Evolutionary conservation across 805 yeast species (phyloP).

Genomic region (Candida yuanshanica): DNA sequence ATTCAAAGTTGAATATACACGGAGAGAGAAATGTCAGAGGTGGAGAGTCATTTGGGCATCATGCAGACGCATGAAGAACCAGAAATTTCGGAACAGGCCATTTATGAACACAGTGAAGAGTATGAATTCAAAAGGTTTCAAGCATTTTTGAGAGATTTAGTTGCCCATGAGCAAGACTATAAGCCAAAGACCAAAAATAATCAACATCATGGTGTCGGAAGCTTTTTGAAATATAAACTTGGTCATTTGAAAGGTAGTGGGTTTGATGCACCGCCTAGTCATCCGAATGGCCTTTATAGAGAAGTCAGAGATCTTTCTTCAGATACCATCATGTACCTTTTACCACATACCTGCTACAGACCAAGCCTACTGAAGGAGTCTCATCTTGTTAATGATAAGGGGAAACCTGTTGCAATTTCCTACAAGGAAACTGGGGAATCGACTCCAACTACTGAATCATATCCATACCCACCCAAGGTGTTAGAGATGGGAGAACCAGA

Average conservation of each 20-base stretch:
- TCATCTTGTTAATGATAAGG: slow-evolving; percentile 17
- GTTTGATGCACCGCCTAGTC: slow-evolving; percentile 12
- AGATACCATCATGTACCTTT: slow-evolving; percentile 17
- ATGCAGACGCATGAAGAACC: not conserved
- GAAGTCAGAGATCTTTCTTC: slow-evolving; percentile 17
- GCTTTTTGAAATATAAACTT: slow-evolving; percentile 17
- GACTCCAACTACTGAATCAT: slow-evolving; percentile 19
- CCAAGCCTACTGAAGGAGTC: slow-evolving; percentile 18
- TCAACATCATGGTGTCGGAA: slow-evolving; percentile 17
- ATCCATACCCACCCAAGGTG: slow-evolving; percentile 17
- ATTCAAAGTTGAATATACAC: too few relatives aligned
- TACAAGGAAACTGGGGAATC: slow-evolving; percentile 14
- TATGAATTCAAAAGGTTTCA: slow-evolving; percentile 1
- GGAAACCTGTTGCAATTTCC: slow-evolving; percentile 16
- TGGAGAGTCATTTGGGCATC: not conserved
- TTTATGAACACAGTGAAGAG: too few relatives aligned
- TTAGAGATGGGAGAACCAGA: slow-evolving; percentile 15
- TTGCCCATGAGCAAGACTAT: not conserved
- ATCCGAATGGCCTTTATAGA: slow-evolving; percentile 13
- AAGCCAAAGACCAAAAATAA: slow-evolving; percentile 3
- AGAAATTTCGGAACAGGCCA: not conserved
- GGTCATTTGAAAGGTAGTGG: slow-evolving; percentile 18
- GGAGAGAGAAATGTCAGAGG: not conserved
- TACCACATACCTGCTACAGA: slow-evolving; percentile 17
- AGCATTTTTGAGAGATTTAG: not conserved